A percentile compares a stretch with the other conserved stretches of the same genome.
Evolutionary conservation across 306 rosid genomes (phyloP).

Genomic region (Vigna mungo): DNA sequence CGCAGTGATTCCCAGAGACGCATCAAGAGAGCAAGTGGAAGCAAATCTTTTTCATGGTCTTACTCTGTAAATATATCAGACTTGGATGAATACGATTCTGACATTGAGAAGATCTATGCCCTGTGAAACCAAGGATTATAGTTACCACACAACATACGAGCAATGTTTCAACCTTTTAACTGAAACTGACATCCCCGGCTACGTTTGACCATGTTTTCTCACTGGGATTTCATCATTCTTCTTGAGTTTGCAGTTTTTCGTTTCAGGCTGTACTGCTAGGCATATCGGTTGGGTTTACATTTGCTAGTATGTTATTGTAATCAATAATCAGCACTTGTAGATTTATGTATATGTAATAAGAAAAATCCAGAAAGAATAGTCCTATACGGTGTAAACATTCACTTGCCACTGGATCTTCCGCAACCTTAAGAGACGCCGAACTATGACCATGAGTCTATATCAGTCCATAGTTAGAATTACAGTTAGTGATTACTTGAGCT

Average conservation of each 20-base stretch:
- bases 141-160: constrained; percentile 4
- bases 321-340: constrained; percentile 41
- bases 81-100: constrained; percentile 80
- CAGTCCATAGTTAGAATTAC: neutral
- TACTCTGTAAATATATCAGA: constrained; percentile 87
- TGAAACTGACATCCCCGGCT: constrained; percentile 19
- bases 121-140: constrained; percentile 47
- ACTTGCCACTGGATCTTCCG: too few species aligned
- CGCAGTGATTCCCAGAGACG: constrained; percentile 81
- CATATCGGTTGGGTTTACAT: constrained; percentile 15
- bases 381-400: too few species aligned
- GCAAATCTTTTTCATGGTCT: constrained; percentile 94
- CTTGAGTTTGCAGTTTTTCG: constrained; percentile 29
- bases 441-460: neutral
- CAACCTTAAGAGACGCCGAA: too few species aligned
- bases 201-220: constrained; percentile 22
- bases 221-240: neutral
- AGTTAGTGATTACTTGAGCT: neutral
- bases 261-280: constrained; percentile 25
- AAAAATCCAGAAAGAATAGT: neutral
- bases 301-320: neutral
- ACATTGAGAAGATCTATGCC: constrained; percentile 83
- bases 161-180: constrained; percentile 41
- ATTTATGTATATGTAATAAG: constrained; percentile 36
- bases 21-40: constrained; percentile 78